Evolutionary conservation across 2,329 filamentous ascomycete species (phyloP), one percentile per base, ranked within the genome.

Genomic region (Aureobasidium leucospermi): DNA sequence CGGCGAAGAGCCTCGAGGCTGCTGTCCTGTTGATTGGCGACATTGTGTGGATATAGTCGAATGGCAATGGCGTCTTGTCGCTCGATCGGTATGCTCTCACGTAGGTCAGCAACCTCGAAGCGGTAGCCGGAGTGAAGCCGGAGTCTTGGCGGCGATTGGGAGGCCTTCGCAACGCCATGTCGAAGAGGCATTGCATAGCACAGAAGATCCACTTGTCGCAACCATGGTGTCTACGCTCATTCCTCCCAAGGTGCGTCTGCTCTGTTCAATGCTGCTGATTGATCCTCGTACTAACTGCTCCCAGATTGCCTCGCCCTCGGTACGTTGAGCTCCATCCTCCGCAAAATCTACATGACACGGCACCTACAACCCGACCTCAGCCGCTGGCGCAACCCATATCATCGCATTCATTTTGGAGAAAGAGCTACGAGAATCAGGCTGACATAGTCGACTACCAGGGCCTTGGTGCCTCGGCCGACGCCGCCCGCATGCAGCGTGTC

Each of bases 401-500:
- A 56, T 56, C 52, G 41, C 31, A 38, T 8, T 23, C 16, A n/a
- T 56, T 13, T 7, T 29, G 4, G 31, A 56, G 52, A 46, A 56
- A 56, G 52, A 56, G 52, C 42, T 29, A 29, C 13, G 31, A 36
- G 56, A 46, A 29, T 19, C 10, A 38, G 45, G 60, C 67, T 69
- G 61, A 72, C 60, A 52, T 5, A 32, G 49, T 43, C 43, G 58
- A 63, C 67, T 71, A 66, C 71, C 64, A 97, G 94, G 92, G 89
- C 70, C 91, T 99, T 74, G 93, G 94, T 73, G 88, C 89, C 74
- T 91, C 92, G 69, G 90, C 92, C 74, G 93, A 97, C 85, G 94
- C 94, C 74, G 85, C 91, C 73, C 90, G 93, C 76, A 97, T 99
- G 94, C 89, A 96, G 77, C 89, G 92, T 71, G 91, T 99, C 69